phyloP scores from a whole-genome alignment of 768 basidiomycete species.

The Mycena filopes region DNA sequence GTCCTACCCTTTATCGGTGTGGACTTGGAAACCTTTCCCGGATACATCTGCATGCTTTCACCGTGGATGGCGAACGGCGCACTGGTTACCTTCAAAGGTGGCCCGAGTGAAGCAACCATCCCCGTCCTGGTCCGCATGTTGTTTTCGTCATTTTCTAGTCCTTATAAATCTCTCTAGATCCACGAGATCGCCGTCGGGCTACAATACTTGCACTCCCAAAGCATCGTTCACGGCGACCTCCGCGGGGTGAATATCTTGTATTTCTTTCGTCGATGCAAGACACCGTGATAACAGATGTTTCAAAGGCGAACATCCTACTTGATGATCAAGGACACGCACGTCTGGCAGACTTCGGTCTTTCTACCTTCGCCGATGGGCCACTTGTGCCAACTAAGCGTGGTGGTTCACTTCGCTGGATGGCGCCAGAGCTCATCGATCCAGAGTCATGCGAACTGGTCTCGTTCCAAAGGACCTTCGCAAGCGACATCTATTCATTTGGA shows the following conservation, averaged over 20 bases:
- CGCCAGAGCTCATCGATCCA: conserved; percentile 25
- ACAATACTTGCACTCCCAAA: conserved; percentile 45
- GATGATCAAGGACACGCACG: conserved; percentile 23
- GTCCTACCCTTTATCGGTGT: conserved; percentile 38
- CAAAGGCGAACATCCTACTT: conserved; percentile 35
- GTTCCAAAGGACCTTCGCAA: conserved; percentile 19
- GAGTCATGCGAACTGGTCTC: conserved; percentile 11
- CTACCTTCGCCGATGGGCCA: conserved; percentile 23
- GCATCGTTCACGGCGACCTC: conserved; percentile 39
- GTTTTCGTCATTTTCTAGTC: not conserved
- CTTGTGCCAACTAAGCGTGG: conserved; percentile 17
- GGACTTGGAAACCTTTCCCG: conserved; percentile 26
- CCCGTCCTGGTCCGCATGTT: conserved; percentile 2
- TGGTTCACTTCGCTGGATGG: conserved; percentile 33
- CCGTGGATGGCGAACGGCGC: conserved; percentile 37
- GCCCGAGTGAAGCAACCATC: not conserved
- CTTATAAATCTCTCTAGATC: conserved; percentile 36
- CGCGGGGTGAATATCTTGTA: conserved; percentile 32
- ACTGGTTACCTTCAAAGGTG: conserved; percentile 13
- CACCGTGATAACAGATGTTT: not conserved
- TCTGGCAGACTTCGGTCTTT: conserved; percentile 35
- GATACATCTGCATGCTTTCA: conserved; percentile 35
- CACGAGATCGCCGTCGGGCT: conserved; percentile 47
- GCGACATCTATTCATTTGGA: conserved; percentile 31
- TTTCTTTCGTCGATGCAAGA: no score